phyloP scores from a whole-genome alignment of 2,329 filamentous ascomycete species.

The Elsinoe fawcettii region DNA sequence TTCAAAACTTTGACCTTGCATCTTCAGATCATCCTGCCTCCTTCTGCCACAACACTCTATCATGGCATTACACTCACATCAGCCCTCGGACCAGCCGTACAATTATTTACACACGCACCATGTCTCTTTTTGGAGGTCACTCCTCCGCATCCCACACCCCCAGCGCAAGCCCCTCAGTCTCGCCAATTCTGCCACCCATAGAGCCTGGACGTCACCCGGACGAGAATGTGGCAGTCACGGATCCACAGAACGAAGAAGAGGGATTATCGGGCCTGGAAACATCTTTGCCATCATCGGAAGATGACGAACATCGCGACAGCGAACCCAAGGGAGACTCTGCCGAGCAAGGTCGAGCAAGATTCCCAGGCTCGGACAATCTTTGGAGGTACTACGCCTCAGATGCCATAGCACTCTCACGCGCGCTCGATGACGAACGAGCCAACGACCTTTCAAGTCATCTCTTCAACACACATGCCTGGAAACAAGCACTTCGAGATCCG shows the following conservation, averaged over 20 bases:
- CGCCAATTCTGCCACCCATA: slow-evolving; percentile 5
- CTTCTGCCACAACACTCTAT: too few relatives aligned
- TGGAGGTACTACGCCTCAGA: slow-evolving; percentile 58
- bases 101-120: not conserved
- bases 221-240: not conserved
- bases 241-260: not conserved
- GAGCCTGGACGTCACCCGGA: not conserved
- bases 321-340: not conserved
- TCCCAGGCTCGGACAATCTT: slow-evolving; percentile 56
- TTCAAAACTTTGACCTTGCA: too few relatives aligned
- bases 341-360: slow-evolving; percentile 39
- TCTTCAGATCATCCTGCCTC: too few relatives aligned
- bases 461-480: slow-evolving; percentile 68
- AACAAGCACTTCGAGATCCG: slow-evolving; percentile 36
- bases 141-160: not conserved
- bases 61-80: too few relatives aligned
- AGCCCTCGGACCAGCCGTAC: too few relatives aligned
- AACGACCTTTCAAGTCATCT: slow-evolving; percentile 67
- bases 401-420: slow-evolving; percentile 56
- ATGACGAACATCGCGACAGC: not conserved
- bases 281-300: not conserved
- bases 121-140: slow-evolving; percentile 13
- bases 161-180: slow-evolving; percentile 7
- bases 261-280: not conserved
- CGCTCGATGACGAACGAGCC: slow-evolving; percentile 56